Evolutionary conservation across 2,329 filamentous ascomycete species (phyloP), one percentile per base, ranked within the genome.

Genomic region (Fusarium dimerum): DNA sequence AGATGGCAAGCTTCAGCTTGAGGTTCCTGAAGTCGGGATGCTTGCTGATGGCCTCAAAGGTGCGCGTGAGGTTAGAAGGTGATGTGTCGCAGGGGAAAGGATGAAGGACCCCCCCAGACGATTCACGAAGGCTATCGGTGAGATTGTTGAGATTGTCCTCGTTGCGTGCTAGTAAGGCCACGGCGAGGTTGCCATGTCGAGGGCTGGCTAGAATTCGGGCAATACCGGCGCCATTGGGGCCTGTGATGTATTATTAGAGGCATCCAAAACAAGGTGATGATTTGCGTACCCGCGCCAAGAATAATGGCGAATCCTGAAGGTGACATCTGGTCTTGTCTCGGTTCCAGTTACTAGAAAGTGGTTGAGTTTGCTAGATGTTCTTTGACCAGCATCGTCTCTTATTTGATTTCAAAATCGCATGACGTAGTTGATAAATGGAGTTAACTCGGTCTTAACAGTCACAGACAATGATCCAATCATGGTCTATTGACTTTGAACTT

Each of bases 1-100:
- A 84, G 26, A 85, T 72, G 1, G 80, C 77, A 11, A 82, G 60
- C 45, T 74, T 71, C 5, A 84, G 71, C 51, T 82, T 82, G 18
- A 84, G 67, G 9, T 69, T 70, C 18, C 68, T 60, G 66, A 83
- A 80, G 26, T 75, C 77, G 7, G 67, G 42, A 57, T 82, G 77
- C 1, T 57, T 57, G n/a, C 73, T 70, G 55, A 85, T 82, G 15
- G 75, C 52, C 11, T 51, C 47, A 39, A 62, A 63, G 2, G 57
- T 40, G 3, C 52, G 40, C 8, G 43, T 42, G 10, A 61, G 50
- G 29, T 52, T 59, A 0, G 53, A 29, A 0, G 59, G 48, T 3
- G 50, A 43, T 0, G 59, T 62, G 16, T 62, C 59, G 12, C 52
- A 55, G 2, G 55, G 51, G 12, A 62, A 62, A 5, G 57, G 38